Evolutionary conservation across 768 basidiomycete species (phyloP), one percentile per base, ranked within the genome.

Genomic region (Agaricus subrufescens): DNA sequence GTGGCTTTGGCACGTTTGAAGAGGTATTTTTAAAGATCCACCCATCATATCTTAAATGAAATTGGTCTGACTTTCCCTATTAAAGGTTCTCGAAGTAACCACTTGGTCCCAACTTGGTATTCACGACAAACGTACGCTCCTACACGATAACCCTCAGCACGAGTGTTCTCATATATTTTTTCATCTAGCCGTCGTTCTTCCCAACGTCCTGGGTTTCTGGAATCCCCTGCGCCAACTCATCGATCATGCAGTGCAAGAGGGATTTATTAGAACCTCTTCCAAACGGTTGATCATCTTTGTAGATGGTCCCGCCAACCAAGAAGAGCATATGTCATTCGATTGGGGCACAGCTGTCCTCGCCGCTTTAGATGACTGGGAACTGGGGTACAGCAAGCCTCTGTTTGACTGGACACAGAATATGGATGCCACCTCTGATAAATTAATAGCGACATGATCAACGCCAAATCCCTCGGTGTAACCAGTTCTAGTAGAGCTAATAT

Each of bases 101-200:
- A 97, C 95, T 0, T 99, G 96, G 96, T 91, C 90, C 19, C 96
- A 98, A 65, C 69, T 97, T 4, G 88, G 89, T 19, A 87, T 95
- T 43, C 91, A 94, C 66, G 77, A 81, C 53, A 93, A 93, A 73
- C 91, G 91, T 91, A 66, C 60, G 82, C 57, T 46, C 58, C 23
- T 3, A 4, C 4, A 29, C 29, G n/a, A 26, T 34, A 37, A 46
- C 44, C 34, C 15, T 25, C 27, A 3, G 10, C 12, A 46, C 25
- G 4, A 1, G 6, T 23, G 2, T 26, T 23, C 46, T 42, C 7
- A 4, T 19, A 19, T 38, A 19, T 31, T 55, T 5, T 54, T 37
- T 10, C 27, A 57, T 23, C 25, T 26, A 94, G 86, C 95, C 12
- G 87, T 97, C 42, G 71, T 97, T 43, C 72, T 97, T 26, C 66